Evolutionary conservation across 192 early-diverging fungal species (phyloP).

Genomic region (Entophlyctis luteolus): DNA sequence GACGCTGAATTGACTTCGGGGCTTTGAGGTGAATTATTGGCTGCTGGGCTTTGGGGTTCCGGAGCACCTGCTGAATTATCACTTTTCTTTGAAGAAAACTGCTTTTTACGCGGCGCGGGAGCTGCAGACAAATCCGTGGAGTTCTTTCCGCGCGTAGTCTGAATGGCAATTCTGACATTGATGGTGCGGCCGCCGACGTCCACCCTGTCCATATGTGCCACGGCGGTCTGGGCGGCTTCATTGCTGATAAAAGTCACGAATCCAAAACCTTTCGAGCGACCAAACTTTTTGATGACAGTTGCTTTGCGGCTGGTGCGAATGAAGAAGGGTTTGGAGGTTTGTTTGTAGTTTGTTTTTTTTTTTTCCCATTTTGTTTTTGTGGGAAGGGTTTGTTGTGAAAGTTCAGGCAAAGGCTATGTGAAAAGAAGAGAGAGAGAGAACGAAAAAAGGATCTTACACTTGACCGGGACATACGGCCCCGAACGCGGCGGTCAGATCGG

Average conservation of each 20-base stretch:
- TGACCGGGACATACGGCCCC: constrained; percentile 68
- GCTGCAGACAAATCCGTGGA: neutral
- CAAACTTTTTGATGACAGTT: constrained; percentile 74
- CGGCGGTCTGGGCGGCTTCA: constrained; percentile 67
- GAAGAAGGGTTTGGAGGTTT: no score
- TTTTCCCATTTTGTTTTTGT: neutral
- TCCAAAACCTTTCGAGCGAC: constrained; percentile 87
- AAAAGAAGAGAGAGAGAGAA: neutral
- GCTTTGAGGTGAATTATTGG: no score
- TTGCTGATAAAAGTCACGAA: constrained; percentile 81
- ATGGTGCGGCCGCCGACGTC: constrained; percentile 66
- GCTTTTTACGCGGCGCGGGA: constrained; percentile 18
- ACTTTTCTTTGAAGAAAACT: neutral
- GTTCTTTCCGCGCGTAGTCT: constrained; percentile 39
- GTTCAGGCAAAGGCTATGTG: neutral
- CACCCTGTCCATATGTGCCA: constrained; percentile 59
- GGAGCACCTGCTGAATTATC: no score
- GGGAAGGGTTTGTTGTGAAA: neutral
- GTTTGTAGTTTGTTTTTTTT: neutral
- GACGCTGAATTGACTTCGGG: no score
- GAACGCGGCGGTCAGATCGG: constrained; percentile 74
- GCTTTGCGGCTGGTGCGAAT: constrained; percentile 60
- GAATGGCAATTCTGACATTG: constrained; percentile 85
- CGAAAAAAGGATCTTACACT: constrained; percentile 36
- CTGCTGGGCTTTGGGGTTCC: neutral